Evolutionary conservation across 169 alveolate species (phyloP), one percentile per base, ranked within the genome.

Genomic region (Plasmodium vinckei): DNA sequence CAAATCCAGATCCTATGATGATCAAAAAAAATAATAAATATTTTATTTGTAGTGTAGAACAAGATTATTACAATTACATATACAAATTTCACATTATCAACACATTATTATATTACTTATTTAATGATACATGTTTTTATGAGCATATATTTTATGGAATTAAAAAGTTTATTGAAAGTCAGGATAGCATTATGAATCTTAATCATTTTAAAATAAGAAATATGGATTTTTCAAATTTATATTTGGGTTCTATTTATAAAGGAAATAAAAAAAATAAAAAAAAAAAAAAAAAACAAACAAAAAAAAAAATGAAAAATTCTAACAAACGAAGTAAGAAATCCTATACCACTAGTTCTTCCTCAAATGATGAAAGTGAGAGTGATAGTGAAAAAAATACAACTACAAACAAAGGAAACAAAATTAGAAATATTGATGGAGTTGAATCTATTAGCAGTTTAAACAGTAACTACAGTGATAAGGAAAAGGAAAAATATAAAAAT

Each of bases 21-120:
- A 70, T 42, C 5, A 79, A 68, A 70, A 79, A 79, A 51, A 67
- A 64, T 25, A 79, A 68, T 44, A 79, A 79, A 51, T 65, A 65
- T 46, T 79, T 79, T 23, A 69, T 79, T 4, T 79, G 89, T 42
- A 79, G 89, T 44, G 82, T 79, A 1, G 82, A 79, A 59, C 72
- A 71, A 5, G 89, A 79, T 54, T 67, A 79, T 23, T 65, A 79
- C 17, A 64, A 79, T 42, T 79, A 65, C 49, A 79, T 79, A 9
- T 79, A 65, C 10, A 3, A 51, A 5, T 79, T 67, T 17, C 59
- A 67, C 13, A 67, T 67, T 12, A 21, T 79, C 5, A 79, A 69
- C 23, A 68, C 70, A 1, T 59, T 79, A 9, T n/a, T 79, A 47
- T 65, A 21, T 59, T 47, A 79, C 23, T 17, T 79, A 25, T 79